Evolutionary conservation across 345 rosid genomes (phyloP).

Genomic region (Hypericum androsaemum): DNA sequence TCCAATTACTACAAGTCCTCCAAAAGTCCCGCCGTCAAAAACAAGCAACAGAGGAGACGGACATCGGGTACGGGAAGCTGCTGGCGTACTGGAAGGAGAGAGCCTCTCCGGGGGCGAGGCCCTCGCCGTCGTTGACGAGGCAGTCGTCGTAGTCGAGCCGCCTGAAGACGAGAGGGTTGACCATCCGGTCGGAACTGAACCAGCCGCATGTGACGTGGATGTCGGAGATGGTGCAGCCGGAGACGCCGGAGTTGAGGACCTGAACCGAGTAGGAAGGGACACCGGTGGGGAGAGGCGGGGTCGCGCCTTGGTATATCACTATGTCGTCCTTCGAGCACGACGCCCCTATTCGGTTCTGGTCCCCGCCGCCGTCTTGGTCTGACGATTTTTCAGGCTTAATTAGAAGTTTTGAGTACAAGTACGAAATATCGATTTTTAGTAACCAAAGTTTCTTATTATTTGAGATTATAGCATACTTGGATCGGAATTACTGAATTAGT

Average conservation of each 20-base stretch:
- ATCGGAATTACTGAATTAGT: too few relatives aligned
- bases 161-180: neutral
- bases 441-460: too few relatives aligned
- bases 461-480: too few relatives aligned
- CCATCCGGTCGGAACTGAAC: conserved; percentile 1
- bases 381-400: too few relatives aligned
- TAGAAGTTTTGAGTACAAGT: too few relatives aligned
- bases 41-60: conserved; percentile 2
- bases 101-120: neutral
- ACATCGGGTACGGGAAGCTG: neutral
- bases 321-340: conserved; percentile 61
- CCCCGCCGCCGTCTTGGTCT: conserved; percentile 13
- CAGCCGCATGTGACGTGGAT: conserved; percentile 61
- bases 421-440: too few relatives aligned
- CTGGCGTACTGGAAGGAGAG: conserved; percentile 2
- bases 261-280: conserved; percentile 53
- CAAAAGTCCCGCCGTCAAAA: too few relatives aligned
- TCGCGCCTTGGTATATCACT: conserved; percentile 41
- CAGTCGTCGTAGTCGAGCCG: conserved; percentile 7
- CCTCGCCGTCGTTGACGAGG: conserved; percentile 10
- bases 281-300: conserved; percentile 51
- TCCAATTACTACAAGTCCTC: too few relatives aligned
- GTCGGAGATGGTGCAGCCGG: conserved; percentile 50
- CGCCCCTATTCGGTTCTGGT: conserved; percentile 34
- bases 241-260: conserved; percentile 35